Evolutionary conservation across 208 protist genomes (phyloP), one percentile per base, ranked within the genome.

Genomic region (Naegleria lovaniensis): DNA sequence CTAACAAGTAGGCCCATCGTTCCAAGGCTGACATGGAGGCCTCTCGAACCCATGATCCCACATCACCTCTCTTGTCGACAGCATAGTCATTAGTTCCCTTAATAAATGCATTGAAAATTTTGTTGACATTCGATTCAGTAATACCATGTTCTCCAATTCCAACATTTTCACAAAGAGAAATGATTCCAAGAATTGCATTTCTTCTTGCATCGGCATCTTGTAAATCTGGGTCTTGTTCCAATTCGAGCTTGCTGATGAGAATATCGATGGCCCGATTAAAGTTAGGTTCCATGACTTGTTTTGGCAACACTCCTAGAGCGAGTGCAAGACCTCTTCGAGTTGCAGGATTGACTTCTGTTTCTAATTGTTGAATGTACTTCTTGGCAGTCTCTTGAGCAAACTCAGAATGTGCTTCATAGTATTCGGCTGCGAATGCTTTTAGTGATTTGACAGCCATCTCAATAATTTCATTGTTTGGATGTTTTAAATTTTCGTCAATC

Each of bases 41-140:
- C 39, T 98, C 93, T 83, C 98, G 96, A 36, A 99, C 97, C 96
- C 98, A 99, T 48, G 96, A 98, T n/a, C 98, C 98, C 36, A 99
- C 97, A 92, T 99, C 98, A 89, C 98, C 98, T 88, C 98, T 95
- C 90, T 97, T 97, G 91, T 99, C 98, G 13, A 96, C 94, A 33
- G 95, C 94, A 93, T 99, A 99, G 93, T 99, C 98, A 9, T 96
- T 92, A 52, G 96, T 90, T 16, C 94, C 94, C 1, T 48, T 51
- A 43, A 98, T 75, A 43, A 98, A 59, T 43, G 94, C 93, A 15
- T 91, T 92, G 25, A 94, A 94, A 38, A 97, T 92, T 9, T 92
- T 75, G 19, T 67, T 85, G 3, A 89, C 55, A 91, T 89, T 19
- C 16, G 91, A 93, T 33, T 93, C 89, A 43, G 36, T 85, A 38